Conservation (phyloP, 1,284 basidiomycete genomes). For the Neolentinus lepideus region DNA sequence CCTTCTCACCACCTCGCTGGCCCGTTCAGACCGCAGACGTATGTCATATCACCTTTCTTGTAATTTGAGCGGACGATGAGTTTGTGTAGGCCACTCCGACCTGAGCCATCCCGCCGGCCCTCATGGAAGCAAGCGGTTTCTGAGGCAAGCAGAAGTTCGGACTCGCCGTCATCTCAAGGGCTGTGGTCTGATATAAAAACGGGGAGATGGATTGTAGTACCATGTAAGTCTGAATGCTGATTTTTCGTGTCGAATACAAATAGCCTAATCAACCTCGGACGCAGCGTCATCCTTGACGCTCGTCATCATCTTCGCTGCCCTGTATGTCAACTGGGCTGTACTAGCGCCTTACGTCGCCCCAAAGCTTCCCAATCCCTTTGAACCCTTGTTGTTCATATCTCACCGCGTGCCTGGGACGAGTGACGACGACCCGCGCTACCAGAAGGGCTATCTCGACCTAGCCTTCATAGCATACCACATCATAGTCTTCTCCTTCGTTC, state of each 20-base stretch:
- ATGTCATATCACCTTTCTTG: conserved; percentile 3
- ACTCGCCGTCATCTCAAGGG: conserved; percentile 18
- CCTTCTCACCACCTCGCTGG: conserved; percentile 52
- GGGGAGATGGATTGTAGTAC: conserved; percentile 69
- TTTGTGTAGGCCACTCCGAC: not conserved
- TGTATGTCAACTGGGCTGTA: conserved; percentile 71
- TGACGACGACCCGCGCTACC: conserved; percentile 55
- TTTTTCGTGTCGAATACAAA: not conserved
- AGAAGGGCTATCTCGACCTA: conserved; percentile 76
- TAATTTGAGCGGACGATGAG: not conserved
- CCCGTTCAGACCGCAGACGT: conserved; percentile 59
- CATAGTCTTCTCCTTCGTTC: conserved; percentile 87
- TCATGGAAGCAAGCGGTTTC: not conserved
- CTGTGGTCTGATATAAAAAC: conserved; percentile 42
- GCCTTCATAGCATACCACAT: conserved; percentile 84
- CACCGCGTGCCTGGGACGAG: conserved; percentile 52
- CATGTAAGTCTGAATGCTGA: conserved; percentile 38
- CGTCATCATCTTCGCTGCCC: conserved; percentile 62
- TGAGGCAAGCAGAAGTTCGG: not conserved
- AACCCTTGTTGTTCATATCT: conserved; percentile 71
- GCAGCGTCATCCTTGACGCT: conserved; percentile 68
- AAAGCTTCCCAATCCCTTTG: conserved; percentile 67
- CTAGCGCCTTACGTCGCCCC: conserved; percentile 42
- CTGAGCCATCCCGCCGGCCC: not conserved
- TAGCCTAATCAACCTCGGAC: not conserved